A percentile compares a stretch with the other conserved stretches of the same genome.
These are phyloP conservation scores for Lizanozyma gosingica DNA, from an alignment of 1,139 yeast genomes.

Conservation along the genomic window DNA sequence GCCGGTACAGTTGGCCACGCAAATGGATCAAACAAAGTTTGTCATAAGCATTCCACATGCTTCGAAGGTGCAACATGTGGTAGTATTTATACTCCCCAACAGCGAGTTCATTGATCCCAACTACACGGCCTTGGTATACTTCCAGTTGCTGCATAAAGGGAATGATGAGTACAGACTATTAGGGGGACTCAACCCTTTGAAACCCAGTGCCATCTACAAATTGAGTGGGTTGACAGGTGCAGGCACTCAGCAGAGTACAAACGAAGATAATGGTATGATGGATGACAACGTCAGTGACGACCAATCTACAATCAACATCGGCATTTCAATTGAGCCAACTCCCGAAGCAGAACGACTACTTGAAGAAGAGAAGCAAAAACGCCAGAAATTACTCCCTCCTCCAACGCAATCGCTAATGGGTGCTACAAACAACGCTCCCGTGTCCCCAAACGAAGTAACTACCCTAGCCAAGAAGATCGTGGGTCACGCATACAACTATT, in stretches of 20 bases:
- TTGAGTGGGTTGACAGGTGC: slow-evolving; percentile 37
- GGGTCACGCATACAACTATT: slow-evolving; percentile 81
- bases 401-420: slow-evolving; percentile 9
- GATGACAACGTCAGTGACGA: slow-evolving; percentile 23
- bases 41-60: slow-evolving; percentile 58
- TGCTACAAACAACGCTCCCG: slow-evolving; percentile 14
- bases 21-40: slow-evolving; percentile 55
- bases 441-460: slow-evolving; percentile 24
- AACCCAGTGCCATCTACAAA: slow-evolving; percentile 89
- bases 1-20: slow-evolving; percentile 47
- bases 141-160: slow-evolving; percentile 47
- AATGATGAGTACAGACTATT: slow-evolving; percentile 61
- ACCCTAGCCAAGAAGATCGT: slow-evolving; percentile 80
- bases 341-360: slow-evolving; percentile 47
- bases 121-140: slow-evolving; percentile 77
- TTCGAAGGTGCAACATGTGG: slow-evolving; percentile 58
- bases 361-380: slow-evolving; percentile 21
- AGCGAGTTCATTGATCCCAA: slow-evolving; percentile 52
- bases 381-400: slow-evolving; percentile 7
- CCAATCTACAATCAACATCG: slow-evolving; percentile 47
- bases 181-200: slow-evolving; percentile 63
- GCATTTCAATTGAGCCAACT: slow-evolving; percentile 81
- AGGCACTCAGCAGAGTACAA: slow-evolving; percentile 17
- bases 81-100: slow-evolving; percentile 70
- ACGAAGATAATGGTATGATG: slow-evolving; percentile 29